phyloP scores from a whole-genome alignment of 345 rosid species.

The Heritiera littoralis region DNA sequence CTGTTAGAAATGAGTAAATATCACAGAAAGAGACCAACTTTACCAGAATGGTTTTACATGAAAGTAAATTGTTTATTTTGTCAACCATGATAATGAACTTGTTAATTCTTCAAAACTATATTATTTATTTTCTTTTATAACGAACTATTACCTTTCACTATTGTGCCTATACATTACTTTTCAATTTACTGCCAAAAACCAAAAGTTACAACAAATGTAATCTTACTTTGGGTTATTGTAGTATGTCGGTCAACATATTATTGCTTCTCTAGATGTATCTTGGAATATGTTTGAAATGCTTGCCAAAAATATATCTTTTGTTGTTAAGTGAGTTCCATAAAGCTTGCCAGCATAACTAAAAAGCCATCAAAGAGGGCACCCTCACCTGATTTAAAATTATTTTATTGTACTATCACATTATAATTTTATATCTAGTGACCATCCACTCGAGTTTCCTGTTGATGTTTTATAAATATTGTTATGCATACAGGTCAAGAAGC shows the following conservation, averaged over 20 bases:
- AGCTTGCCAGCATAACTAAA: background rate
- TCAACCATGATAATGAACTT: background rate
- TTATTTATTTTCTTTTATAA: too few relatives aligned
- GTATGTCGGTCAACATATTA: background rate
- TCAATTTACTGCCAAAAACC: background rate
- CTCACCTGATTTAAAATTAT: background rate
- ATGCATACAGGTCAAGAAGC: conserved; percentile 61
- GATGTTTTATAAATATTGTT: conserved; percentile 19
- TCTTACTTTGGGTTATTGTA: too few relatives aligned
- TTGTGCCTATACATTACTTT: background rate
- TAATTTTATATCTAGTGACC: background rate
- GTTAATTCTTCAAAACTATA: background rate
- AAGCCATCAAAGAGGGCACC: background rate
- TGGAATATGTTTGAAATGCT: background rate
- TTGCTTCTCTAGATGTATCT: background rate
- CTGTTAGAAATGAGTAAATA: background rate
- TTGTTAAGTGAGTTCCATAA: background rate
- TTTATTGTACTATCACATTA: background rate
- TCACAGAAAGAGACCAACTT: background rate
- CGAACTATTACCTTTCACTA: background rate
- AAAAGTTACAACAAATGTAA: background rate
- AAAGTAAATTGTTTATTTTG: background rate
- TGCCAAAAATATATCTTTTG: background rate
- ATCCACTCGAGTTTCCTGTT: background rate
- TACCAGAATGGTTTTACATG: background rate